Conservation (phyloP, 805 yeast species). For the Ogataea trehalophila region DNA sequence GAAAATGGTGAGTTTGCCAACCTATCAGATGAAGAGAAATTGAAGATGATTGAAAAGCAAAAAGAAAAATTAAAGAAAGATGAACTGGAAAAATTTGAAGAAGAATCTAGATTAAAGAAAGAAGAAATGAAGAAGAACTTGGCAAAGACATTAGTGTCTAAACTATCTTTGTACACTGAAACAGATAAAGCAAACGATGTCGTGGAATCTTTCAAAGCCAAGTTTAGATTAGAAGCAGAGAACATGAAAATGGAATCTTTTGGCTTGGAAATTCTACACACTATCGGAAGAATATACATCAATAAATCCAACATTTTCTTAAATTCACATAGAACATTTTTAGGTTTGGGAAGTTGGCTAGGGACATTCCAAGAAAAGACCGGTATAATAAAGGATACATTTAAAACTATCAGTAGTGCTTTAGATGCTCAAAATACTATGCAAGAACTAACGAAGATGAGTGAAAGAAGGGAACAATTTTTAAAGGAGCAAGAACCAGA, state of each 20-base stretch:
- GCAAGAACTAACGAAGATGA: constrained; percentile 70
- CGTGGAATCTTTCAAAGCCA: constrained; percentile 46
- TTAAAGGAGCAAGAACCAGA: constrained; percentile 27
- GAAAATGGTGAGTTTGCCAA: constrained; percentile 24
- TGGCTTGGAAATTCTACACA: constrained; percentile 80
- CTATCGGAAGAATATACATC: constrained; percentile 76
- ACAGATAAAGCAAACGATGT: constrained; percentile 62
- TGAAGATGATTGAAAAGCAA: constrained; percentile 26
- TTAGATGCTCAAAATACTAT: constrained; percentile 79
- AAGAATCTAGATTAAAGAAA: constrained; percentile 63
- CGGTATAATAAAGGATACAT: constrained; percentile 75
- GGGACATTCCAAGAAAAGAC: constrained; percentile 83
- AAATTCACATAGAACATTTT: constrained; percentile 64
- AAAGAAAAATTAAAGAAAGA: constrained; percentile 37
- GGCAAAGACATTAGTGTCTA: constrained; percentile 41
- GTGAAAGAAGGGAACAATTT: constrained; percentile 40
- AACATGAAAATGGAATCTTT: constrained; percentile 91
- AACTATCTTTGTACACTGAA: constrained; percentile 45
- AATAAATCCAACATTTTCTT: constrained; percentile 70
- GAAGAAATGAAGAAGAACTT: constrained; percentile 50
- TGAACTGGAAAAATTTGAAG: constrained; percentile 65
- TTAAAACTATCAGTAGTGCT: constrained; percentile 75
- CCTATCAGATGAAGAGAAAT: constrained; percentile 25
- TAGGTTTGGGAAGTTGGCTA: constrained; percentile 83
- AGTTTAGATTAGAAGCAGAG: constrained; percentile 60